These are phyloP conservation scores for Discostella stelligera DNA, from an alignment of 352 stramenopile species.

Conservation along the genomic window DNA sequence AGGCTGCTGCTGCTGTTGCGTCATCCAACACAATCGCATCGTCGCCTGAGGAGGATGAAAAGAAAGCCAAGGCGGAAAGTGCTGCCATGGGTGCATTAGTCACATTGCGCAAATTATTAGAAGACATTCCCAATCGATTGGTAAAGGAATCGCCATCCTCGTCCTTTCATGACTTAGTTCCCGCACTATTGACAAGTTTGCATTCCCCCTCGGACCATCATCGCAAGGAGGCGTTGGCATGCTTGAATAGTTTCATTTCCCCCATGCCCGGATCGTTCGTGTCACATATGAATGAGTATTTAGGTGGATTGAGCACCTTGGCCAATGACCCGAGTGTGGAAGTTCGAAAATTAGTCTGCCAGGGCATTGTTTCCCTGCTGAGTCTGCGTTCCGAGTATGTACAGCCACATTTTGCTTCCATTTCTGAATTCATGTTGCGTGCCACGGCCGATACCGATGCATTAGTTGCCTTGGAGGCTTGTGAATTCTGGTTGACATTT, in stretches of 20 bases:
- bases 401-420: constrained; percentile 54
- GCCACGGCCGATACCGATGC: constrained; percentile 46
- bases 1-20: constrained; percentile 20
- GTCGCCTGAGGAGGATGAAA: neutral
- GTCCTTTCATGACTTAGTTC: constrained; percentile 45
- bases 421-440: constrained; percentile 76
- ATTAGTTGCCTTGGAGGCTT: constrained; percentile 73
- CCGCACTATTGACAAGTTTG: constrained; percentile 30
- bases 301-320: constrained; percentile 59
- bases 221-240: constrained; percentile 36
- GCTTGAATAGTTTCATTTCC: constrained; percentile 45
- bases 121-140: constrained; percentile 47
- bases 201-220: constrained; percentile 8
- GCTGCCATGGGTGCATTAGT: constrained; percentile 35
- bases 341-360: constrained; percentile 73
- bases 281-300: constrained; percentile 68
- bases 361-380: constrained; percentile 67
- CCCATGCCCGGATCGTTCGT: constrained; percentile 62
- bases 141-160: constrained; percentile 21
- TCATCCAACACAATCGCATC: neutral
- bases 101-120: constrained; percentile 48
- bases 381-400: constrained; percentile 69
- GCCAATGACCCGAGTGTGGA: constrained; percentile 49
- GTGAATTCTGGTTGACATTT: constrained; percentile 88
- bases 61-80: neutral